Evolutionary conservation across 257 asterid genomes (phyloP).

Genomic region (Verbascum thapsus): DNA sequence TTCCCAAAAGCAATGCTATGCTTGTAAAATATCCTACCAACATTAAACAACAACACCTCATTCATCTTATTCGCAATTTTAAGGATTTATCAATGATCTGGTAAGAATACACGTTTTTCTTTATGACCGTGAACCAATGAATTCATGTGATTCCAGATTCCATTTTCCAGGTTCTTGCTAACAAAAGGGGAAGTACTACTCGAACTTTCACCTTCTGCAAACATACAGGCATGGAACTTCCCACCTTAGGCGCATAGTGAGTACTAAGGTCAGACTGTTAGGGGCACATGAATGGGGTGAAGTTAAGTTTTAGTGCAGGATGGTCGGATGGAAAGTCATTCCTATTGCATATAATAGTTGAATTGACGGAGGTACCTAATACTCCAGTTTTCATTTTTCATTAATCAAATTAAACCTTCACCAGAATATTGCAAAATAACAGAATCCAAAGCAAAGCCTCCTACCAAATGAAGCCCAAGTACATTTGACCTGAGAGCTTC

Average conservation of each 20-base stretch:
- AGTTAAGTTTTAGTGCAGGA: neutral
- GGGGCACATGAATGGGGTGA: neutral
- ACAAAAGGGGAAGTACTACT: neutral
- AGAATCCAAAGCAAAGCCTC: constrained; percentile 7
- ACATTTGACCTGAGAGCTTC: constrained; percentile 82
- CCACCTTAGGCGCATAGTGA: too few species aligned
- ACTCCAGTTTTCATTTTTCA: neutral
- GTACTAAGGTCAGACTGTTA: neutral
- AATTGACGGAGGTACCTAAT: neutral
- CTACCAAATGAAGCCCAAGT: constrained; percentile 76
- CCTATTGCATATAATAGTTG: neutral
- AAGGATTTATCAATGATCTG: too few species aligned
- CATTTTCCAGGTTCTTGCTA: neutral
- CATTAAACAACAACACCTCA: neutral
- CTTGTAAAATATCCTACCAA: neutral
- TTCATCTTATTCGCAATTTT: too few species aligned
- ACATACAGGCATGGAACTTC: too few species aligned
- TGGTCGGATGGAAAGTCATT: neutral
- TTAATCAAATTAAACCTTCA: neutral
- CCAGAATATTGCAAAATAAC: neutral
- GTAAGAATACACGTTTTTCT: too few species aligned
- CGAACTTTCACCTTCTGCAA: neutral
- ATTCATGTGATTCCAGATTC: too few species aligned
- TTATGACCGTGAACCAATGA: too few species aligned
- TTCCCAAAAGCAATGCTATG: neutral